These are phyloP conservation scores for Boletus eberwhitei DNA, from an alignment of 768 basidiomycete genomes.

Conservation along the genomic window DNA sequence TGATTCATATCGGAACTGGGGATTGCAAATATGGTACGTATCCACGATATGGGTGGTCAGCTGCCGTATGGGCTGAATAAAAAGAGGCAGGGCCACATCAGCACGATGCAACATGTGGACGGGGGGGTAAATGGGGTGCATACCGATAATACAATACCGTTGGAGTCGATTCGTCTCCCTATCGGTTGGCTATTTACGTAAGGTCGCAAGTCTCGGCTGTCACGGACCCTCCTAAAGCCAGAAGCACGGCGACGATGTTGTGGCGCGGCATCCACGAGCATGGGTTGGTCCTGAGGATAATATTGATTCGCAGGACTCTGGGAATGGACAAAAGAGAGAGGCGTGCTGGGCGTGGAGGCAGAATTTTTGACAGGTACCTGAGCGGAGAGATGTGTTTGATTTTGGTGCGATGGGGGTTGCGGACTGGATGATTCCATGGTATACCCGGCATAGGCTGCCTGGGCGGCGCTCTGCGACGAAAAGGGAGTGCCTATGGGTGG, in stretches of 20 bases:
- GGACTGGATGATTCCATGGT: slow-evolving; percentile 66
- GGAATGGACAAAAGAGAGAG: slow-evolving; percentile 61
- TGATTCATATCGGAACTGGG: slow-evolving; percentile 91
- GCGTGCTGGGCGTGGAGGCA: slow-evolving; percentile 67
- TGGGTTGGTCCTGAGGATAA: slow-evolving; percentile 63
- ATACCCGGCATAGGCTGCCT: slow-evolving; percentile 48
- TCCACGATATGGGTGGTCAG: slow-evolving; percentile 86
- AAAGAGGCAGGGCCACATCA: background rate
- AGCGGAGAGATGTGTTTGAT: slow-evolving; percentile 49
- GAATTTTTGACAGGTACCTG: slow-evolving; percentile 51
- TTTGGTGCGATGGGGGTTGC: slow-evolving; percentile 48
- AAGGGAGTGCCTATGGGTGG: slow-evolving; percentile 52
- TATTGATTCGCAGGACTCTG: slow-evolving; percentile 51
- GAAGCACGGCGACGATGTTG: slow-evolving; percentile 62
- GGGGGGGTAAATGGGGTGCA: slow-evolving; percentile 30
- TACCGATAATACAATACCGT: slow-evolving; percentile 79
- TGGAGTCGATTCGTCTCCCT: slow-evolving; percentile 75
- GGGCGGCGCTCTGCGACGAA: slow-evolving; percentile 47
- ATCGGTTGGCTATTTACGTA: slow-evolving; percentile 57
- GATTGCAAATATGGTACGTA: slow-evolving; percentile 93
- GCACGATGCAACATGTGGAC: slow-evolving; percentile 3
- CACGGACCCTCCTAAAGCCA: slow-evolving; percentile 78
- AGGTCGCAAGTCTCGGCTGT: slow-evolving; percentile 74
- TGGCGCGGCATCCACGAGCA: slow-evolving; percentile 62
- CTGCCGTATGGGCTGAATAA: slow-evolving; percentile 51